Conservation (phyloP, 169 alveolate species). For the Blepharisma undulans region DNA sequence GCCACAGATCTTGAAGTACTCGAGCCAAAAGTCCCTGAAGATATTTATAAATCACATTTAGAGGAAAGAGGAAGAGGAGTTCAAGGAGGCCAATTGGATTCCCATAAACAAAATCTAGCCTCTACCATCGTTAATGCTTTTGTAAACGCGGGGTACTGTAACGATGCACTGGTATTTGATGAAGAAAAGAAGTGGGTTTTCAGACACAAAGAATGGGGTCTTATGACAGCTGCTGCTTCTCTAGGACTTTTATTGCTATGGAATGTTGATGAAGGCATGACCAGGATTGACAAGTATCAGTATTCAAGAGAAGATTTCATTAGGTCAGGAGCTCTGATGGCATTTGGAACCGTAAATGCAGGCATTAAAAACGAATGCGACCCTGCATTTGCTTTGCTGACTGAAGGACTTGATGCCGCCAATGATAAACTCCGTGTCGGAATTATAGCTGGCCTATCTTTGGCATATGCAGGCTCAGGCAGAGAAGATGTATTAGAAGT, state of each 20-base stretch:
- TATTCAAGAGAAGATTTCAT: conserved; percentile 92
- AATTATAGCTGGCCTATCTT: conserved; percentile 95
- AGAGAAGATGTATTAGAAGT: conserved; percentile 91
- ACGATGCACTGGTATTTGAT: conserved; percentile 89
- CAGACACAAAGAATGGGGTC: conserved; percentile 94
- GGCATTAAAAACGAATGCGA: conserved; percentile 95
- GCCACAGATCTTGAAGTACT: conserved; percentile 94
- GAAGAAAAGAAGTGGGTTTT: conserved; percentile 90
- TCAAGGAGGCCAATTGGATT: conserved; percentile 82
- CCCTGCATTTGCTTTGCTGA: conserved; percentile 94
- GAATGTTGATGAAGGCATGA: conserved; percentile 95
- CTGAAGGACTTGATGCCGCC: conserved; percentile 89
- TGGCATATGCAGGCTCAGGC: conserved; percentile 97
- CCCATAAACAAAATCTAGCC: conserved; percentile 95
- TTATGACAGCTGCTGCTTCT: conserved; percentile 95
- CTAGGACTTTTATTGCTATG: conserved; percentile 95
- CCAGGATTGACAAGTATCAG: conserved; percentile 87
- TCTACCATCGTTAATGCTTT: conserved; percentile 97
- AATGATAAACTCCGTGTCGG: conserved; percentile 88
- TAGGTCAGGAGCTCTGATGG: conserved; percentile 96
- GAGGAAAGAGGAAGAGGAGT: conserved; percentile 80
- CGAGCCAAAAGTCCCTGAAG: conserved; percentile 95
- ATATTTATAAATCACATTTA: conserved; percentile 90
- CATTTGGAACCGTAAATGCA: conserved; percentile 91
- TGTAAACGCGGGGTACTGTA: conserved; percentile 97